phyloP scores from a whole-genome alignment of 176 grass and related monocot genomes.

The Miscanthus lutarioriparius region DNA sequence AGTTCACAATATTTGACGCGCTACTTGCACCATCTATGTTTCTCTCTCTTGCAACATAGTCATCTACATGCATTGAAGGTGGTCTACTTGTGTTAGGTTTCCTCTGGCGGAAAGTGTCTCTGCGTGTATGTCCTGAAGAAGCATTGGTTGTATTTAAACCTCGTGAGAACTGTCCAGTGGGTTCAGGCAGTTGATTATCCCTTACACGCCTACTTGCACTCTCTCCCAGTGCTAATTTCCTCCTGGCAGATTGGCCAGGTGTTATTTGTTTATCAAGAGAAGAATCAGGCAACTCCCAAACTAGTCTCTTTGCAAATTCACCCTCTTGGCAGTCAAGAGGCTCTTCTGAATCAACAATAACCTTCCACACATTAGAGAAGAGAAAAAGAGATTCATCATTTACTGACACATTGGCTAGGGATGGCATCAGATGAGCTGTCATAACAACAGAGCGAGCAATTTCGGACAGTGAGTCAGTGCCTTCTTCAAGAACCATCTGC shows the following conservation, averaged over 20 bases:
- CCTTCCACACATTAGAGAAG: conserved; percentile 80
- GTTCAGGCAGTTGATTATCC: conserved; percentile 63
- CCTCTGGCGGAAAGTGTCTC: conserved; percentile 93
- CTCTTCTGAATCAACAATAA: conserved; percentile 56
- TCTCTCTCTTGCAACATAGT: conserved; percentile 99
- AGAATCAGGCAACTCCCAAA: conserved; percentile 96
- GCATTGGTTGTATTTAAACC: conserved; percentile 52
- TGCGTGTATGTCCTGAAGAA: conserved; percentile 68
- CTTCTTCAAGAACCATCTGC: conserved; percentile 49
- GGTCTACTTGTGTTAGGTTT: conserved; percentile 98
- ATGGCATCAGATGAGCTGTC: conserved; percentile 72
- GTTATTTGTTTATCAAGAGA: conserved; percentile 63
- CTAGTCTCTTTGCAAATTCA: conserved; percentile 65
- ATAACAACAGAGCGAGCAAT: conserved; percentile 55
- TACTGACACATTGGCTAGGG: conserved; percentile 31
- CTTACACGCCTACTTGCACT: conserved; percentile 61
- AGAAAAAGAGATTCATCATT: conserved; percentile 50
- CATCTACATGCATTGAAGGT: conserved; percentile 99
- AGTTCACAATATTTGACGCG: conserved; percentile 74
- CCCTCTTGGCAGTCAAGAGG: conserved; percentile 39
- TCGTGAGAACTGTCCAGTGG: conserved; percentile 59
- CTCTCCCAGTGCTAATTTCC: conserved; percentile 65
- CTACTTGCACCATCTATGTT: conserved; percentile 94
- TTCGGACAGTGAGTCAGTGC: conserved; percentile 41
- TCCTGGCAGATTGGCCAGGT: conserved; percentile 57